Percentiles rank a stretch among this genome's conserved stretches.
These are phyloP conservation scores for Sugiyamaella xylanicola DNA, from an alignment of 1,139 yeast genomes.

Conservation along the genomic window DNA sequence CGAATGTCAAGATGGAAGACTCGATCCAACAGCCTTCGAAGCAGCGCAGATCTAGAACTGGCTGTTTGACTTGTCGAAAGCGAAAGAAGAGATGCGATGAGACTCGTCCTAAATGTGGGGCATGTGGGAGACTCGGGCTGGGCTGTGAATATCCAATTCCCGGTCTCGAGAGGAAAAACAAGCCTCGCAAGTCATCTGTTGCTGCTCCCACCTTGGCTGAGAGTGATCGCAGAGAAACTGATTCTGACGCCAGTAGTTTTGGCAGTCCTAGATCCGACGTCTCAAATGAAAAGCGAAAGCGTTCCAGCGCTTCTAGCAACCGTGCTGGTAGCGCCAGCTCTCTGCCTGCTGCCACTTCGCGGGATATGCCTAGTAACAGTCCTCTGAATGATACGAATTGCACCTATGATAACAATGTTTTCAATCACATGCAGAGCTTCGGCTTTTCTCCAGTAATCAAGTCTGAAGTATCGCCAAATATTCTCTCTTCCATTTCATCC, in stretches of 20 bases:
- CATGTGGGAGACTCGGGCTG: conserved; percentile 57
- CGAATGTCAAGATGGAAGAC: background rate
- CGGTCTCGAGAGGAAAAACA: conserved; percentile 51
- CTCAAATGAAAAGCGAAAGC: background rate
- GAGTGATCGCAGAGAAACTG: background rate
- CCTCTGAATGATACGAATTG: background rate
- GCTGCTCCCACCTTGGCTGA: conserved; percentile 7
- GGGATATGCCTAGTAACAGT: background rate
- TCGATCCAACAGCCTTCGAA: conserved; percentile 10
- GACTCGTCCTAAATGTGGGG: conserved; percentile 58
- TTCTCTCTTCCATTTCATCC: background rate
- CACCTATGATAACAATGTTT: background rate
- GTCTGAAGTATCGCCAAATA: background rate
- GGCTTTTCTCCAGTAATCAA: conserved; percentile 2
- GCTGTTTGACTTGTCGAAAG: conserved; percentile 71
- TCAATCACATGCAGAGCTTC: conserved; percentile 2
- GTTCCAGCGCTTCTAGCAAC: background rate
- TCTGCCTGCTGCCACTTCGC: background rate
- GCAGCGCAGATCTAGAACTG: conserved; percentile 46
- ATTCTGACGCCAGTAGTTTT: conserved; percentile 1
- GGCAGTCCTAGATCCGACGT: conserved; percentile 1
- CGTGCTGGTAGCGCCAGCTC: background rate
- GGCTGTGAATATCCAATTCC: conserved; percentile 59
- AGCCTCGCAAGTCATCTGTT: conserved; percentile 27
- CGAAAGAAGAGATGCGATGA: conserved; percentile 72